phyloP scores from a whole-genome alignment of 2,329 filamentous ascomycete genomes.

The Pseudopyricularia javanii region DNA sequence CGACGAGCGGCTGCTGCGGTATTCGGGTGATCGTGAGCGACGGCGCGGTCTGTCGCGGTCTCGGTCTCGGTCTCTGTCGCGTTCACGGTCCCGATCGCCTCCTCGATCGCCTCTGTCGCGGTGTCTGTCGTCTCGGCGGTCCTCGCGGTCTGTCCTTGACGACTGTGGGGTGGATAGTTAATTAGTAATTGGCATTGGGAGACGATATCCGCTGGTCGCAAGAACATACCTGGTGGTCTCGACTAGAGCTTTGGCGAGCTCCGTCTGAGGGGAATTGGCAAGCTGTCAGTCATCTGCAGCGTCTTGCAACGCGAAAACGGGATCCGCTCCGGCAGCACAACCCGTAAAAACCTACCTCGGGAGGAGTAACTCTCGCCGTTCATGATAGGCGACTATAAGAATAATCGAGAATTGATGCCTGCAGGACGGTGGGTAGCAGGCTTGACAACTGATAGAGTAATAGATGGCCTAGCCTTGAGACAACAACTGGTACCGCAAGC shows the following conservation, averaged over 20 bases:
- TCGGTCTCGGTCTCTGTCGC: slow-evolving; percentile 8
- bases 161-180: slow-evolving; percentile 8
- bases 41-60: slow-evolving; percentile 42
- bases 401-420: not conserved
- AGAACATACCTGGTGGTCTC: slow-evolving; percentile 40
- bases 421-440: not conserved
- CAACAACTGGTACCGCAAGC: not conserved
- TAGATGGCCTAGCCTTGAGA: not conserved
- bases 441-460: not conserved
- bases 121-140: slow-evolving; percentile 8
- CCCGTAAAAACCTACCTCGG: slow-evolving; percentile 45
- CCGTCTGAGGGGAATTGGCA: slow-evolving; percentile 23
- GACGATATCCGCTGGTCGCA: not conserved
- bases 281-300: slow-evolving; percentile 14
- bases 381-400: slow-evolving; percentile 37
- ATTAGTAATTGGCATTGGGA: not conserved
- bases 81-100: slow-evolving; percentile 1
- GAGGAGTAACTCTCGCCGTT: slow-evolving; percentile 77
- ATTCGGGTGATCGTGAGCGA: slow-evolving; percentile 78
- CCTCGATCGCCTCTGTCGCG: slow-evolving; percentile 16
- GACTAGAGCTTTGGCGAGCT: slow-evolving; percentile 35
- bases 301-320: not conserved
- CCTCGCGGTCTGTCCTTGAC: slow-evolving; percentile 19
- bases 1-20: slow-evolving; percentile 49
- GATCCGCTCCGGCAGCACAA: slow-evolving; percentile 1